phyloP scores from a whole-genome alignment of 1,139 yeast species.

The Pneumocystis canis region DNA sequence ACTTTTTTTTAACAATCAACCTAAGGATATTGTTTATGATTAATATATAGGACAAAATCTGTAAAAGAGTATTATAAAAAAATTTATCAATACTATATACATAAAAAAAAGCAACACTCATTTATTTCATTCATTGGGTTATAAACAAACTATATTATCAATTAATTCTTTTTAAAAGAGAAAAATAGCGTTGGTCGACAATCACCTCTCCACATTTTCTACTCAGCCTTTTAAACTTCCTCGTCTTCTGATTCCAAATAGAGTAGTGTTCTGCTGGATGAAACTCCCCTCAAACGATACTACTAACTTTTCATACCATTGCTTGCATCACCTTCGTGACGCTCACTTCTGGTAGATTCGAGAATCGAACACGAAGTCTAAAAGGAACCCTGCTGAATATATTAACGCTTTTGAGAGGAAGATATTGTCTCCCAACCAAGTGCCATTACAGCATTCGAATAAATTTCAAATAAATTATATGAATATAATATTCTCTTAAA shows the following conservation, averaged over 20 bases:
- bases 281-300: not conserved
- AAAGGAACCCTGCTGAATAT: not conserved
- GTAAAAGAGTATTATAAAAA: not conserved
- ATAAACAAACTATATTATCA: no score
- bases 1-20: constrained; percentile 77
- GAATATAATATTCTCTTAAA: no score
- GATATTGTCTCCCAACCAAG: not conserved
- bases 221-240: not conserved
- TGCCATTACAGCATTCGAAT: not conserved
- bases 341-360: not conserved
- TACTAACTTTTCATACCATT: not conserved
- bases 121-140: no score
- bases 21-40: constrained; percentile 71
- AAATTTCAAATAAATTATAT: no score
- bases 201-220: not conserved
- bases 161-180: no score
- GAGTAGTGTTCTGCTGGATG: not conserved
- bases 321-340: not conserved
- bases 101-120: not conserved
- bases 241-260: not conserved
- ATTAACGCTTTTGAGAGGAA: not conserved
- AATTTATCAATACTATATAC: no score
- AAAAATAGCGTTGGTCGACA: not conserved
- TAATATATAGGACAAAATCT: no score
- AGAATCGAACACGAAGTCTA: not conserved